Percentiles rank a stretch among this genome's conserved stretches.
phyloP scores from a whole-genome alignment of 2,329 filamentous ascomycete species.

The Alternaria sp. region DNA sequence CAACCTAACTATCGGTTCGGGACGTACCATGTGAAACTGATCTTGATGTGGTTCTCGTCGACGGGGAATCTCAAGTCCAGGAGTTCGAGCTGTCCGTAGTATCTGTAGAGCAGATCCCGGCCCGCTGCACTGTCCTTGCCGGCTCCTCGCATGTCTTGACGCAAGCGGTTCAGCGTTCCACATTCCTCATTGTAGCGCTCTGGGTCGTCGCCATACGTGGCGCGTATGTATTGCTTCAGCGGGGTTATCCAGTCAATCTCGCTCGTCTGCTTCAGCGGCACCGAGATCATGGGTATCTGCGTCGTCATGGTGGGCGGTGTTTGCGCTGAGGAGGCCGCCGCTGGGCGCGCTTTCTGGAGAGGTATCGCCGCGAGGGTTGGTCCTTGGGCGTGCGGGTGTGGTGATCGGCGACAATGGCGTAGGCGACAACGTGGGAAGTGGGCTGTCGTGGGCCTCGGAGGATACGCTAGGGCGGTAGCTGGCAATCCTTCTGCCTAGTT shows the following conservation, averaged over 20 bases:
- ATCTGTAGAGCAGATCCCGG: constrained; percentile 91
- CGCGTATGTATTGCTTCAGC: constrained; percentile 90
- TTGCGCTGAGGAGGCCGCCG: constrained; percentile 16
- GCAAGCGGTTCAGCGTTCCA: constrained; percentile 88
- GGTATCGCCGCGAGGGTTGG: constrained; percentile 20
- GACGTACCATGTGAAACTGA: constrained; percentile 92
- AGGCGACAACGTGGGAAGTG: constrained; percentile 14
- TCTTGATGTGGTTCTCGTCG: constrained; percentile 99
- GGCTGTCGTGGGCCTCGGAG: constrained; percentile 8
- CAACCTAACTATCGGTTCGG: neutral
- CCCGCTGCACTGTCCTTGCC: constrained; percentile 96
- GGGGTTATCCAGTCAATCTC: constrained; percentile 98
- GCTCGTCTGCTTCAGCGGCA: constrained; percentile 91
- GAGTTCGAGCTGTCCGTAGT: constrained; percentile 96
- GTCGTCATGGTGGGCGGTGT: constrained; percentile 42
- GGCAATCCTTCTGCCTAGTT: neutral
- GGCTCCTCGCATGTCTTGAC: constrained; percentile 98
- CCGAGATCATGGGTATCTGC: constrained; percentile 90
- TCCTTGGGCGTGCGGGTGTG: constrained; percentile 3
- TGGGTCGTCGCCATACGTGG: constrained; percentile 95
- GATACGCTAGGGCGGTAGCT: constrained; percentile 6
- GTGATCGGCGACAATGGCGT: constrained; percentile 15
- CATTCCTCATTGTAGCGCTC: constrained; percentile 97
- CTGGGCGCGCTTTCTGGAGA: constrained; percentile 27
- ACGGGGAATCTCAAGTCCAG: constrained; percentile 95